Evolutionary conservation across 1,284 basidiomycete genomes (phyloP).

Genomic region (Gymnopus androsaceus): DNA sequence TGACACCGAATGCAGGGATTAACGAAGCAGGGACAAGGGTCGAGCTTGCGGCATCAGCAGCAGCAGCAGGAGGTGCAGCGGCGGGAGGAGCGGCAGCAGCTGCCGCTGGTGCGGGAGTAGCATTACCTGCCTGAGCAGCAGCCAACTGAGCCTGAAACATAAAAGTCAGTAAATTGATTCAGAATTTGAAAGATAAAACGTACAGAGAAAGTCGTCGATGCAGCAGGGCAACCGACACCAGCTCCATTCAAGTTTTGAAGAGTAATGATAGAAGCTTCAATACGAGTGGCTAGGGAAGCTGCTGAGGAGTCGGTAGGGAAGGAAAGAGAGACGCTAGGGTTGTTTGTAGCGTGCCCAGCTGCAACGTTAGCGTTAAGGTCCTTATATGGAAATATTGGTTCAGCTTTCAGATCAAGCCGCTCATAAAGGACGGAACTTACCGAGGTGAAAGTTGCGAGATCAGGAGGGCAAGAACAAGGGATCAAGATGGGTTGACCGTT

Average conservation of each 20-base stretch:
- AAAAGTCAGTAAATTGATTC: background rate
- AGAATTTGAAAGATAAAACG: background rate
- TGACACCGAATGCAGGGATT: conserved; percentile 24
- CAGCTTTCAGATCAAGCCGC: background rate
- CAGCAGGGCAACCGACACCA: conserved; percentile 31
- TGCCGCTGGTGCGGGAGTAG: conserved; percentile 11
- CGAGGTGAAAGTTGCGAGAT: conserved; percentile 48
- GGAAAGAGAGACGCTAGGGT: conserved; percentile 41
- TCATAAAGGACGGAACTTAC: conserved; percentile 31
- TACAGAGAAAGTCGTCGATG: conserved; percentile 18
- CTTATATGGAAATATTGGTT: conserved; percentile 29
- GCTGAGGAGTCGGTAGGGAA: conserved; percentile 46
- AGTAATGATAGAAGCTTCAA: conserved; percentile 37
- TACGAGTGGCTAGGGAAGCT: conserved; percentile 39
- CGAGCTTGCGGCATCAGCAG: conserved; percentile 30
- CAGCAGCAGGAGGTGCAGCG: conserved; percentile 36
- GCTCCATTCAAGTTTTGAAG: conserved; percentile 40
- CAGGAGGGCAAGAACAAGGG: conserved; percentile 65
- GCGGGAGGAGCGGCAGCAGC: conserved; percentile 17
- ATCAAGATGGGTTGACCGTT: conserved; percentile 56
- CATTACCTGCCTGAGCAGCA: conserved; percentile 12
- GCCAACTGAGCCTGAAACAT: conserved; percentile 15
- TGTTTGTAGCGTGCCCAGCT: conserved; percentile 47
- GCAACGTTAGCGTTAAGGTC: conserved; percentile 59
- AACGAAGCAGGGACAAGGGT: conserved; percentile 17